A percentile compares a stretch with the other conserved stretches of the same genome.
Evolutionary conservation across 2,329 filamentous ascomycete genomes (phyloP).

Genomic region (Lasiodiplodia sp.): DNA sequence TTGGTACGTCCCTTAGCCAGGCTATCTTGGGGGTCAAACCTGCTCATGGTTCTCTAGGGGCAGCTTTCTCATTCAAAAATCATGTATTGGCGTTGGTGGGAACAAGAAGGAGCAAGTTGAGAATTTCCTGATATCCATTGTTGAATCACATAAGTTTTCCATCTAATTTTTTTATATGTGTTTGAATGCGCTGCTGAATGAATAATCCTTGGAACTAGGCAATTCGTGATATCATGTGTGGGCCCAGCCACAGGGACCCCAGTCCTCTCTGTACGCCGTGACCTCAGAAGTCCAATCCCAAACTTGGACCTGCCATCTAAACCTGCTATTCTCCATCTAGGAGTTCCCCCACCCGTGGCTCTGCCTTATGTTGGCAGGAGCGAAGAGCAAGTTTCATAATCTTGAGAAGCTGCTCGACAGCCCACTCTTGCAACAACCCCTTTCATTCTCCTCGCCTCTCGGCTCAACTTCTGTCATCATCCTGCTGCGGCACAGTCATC

Average conservation of each 20-base stretch:
- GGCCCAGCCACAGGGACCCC: slow-evolving; percentile 8
- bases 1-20: slow-evolving; percentile 9
- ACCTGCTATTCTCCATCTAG: not conserved
- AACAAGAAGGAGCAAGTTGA: slow-evolving; percentile 24
- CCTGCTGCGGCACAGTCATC: not conserved
- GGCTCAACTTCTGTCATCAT: not conserved
- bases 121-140: slow-evolving; percentile 20
- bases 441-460: not conserved
- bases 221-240: slow-evolving; percentile 22
- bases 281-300: not conserved
- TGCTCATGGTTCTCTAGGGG: slow-evolving; percentile 18
- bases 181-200: slow-evolving; percentile 12
- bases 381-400: not conserved
- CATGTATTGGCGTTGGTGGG: slow-evolving; percentile 21
- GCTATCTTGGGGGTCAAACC: not conserved
- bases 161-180: not conserved
- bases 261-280: not conserved
- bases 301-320: not conserved
- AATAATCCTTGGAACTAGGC: not conserved
- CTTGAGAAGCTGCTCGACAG: not conserved
- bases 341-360: not conserved
- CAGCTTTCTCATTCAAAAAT: not conserved
- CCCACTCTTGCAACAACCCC: not conserved
- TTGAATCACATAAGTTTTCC: not conserved
- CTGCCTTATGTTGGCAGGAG: not conserved